Evolutionary conservation across 2,329 filamentous ascomycete genomes (phyloP).

Genomic region (Fusarium luffae): DNA sequence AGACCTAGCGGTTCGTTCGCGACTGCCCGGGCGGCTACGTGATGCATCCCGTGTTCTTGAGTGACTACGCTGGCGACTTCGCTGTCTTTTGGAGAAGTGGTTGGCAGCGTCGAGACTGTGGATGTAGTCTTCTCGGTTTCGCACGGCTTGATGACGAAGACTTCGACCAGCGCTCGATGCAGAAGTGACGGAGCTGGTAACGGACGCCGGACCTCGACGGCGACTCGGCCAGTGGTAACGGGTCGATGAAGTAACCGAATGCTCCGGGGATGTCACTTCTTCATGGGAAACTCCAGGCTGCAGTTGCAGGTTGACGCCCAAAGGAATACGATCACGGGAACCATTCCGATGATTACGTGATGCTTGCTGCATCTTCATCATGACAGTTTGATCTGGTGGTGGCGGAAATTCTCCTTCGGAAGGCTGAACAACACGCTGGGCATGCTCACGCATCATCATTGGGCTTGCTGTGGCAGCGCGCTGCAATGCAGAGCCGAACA

Average conservation of each 20-base stretch:
- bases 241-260: conserved; percentile 63
- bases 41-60: conserved; percentile 58
- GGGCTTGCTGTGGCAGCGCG: conserved; percentile 76
- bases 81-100: conserved; percentile 66
- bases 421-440: conserved; percentile 50
- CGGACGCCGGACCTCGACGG: conserved; percentile 65
- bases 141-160: conserved; percentile 60
- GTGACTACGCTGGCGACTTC: conserved; percentile 65
- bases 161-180: conserved; percentile 63
- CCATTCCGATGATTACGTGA: conserved; percentile 71
- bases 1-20: conserved; percentile 62
- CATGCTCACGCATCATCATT: conserved; percentile 68
- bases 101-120: conserved; percentile 84
- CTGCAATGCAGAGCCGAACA: conserved; percentile 61
- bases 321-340: conserved; percentile 82
- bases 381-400: conserved; percentile 68
- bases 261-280: conserved; percentile 67
- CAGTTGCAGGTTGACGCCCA: conserved; percentile 73
- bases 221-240: conserved; percentile 67
- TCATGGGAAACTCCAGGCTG: conserved; percentile 65
- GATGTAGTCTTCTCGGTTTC: conserved; percentile 85
- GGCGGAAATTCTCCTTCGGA: conserved; percentile 63
- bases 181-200: conserved; percentile 68
- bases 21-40: conserved; percentile 60
- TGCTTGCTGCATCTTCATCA: conserved; percentile 70